These are phyloP conservation scores for Ocimum tenuiflorum DNA, from an alignment of 257 asterid species.

Conservation along the genomic window DNA sequence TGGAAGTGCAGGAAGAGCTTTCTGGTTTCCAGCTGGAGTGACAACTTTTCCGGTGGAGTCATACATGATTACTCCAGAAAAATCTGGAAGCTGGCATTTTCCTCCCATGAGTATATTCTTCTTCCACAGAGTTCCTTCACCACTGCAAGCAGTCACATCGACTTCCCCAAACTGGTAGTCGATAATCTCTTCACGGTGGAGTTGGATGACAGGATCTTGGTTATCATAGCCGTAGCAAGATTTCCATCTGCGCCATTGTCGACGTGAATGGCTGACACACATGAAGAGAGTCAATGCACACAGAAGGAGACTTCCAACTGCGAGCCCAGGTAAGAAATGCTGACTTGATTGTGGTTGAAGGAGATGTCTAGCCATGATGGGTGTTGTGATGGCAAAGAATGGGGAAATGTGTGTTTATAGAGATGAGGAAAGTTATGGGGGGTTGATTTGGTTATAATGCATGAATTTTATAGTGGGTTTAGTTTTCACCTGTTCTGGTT, in stretches of 20 bases:
- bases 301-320: conserved; percentile 39
- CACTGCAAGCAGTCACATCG: conserved; percentile 38
- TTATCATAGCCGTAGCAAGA: conserved; percentile 41
- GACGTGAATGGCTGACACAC: conserved; percentile 48
- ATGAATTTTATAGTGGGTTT: neutral
- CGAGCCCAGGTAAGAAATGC: conserved; percentile 33
- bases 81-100: conserved; percentile 74
- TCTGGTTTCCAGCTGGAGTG: conserved; percentile 29
- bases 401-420: conserved; percentile 11
- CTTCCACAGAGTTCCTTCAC: conserved; percentile 59
- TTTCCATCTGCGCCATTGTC: conserved; percentile 47
- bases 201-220: conserved; percentile 65
- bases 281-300: conserved; percentile 54
- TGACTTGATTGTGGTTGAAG: conserved; percentile 21
- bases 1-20: conserved; percentile 49
- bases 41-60: conserved; percentile 50
- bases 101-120: conserved; percentile 82
- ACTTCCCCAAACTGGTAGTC: conserved; percentile 35
- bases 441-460: conserved; percentile 24
- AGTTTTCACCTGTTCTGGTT: neutral
- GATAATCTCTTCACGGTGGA: conserved; percentile 37
- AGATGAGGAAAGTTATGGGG: conserved; percentile 6
- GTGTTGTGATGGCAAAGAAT: neutral
- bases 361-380: conserved; percentile 42
- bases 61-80: conserved; percentile 71